phyloP scores from a whole-genome alignment of 176 grass and related monocot species.

The Oryza brachyantha region DNA sequence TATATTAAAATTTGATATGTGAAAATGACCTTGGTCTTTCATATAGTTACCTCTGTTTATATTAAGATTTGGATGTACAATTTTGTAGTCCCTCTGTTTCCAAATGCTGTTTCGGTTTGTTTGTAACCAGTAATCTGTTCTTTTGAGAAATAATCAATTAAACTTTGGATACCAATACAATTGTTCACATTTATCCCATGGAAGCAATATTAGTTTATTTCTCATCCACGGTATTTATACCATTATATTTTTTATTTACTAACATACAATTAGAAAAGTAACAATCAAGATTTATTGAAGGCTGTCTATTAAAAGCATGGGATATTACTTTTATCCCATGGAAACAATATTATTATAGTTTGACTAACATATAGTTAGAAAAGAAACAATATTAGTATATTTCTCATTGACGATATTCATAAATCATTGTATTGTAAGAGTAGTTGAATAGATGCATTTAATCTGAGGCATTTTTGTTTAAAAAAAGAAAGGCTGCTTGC shows the following conservation, averaged over 20 bases:
- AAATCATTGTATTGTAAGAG: neutral
- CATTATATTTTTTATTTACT: neutral
- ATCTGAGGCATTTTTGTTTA: neutral
- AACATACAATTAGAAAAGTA: neutral
- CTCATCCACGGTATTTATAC: neutral
- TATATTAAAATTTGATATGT: neutral
- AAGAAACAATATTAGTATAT: neutral
- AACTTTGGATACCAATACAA: neutral
- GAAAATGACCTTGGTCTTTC: no score
- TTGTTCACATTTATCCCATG: neutral
- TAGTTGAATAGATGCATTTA: neutral
- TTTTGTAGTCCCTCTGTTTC: neutral
- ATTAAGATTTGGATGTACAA: neutral
- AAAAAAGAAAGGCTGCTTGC: neutral
- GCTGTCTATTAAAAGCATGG: neutral
- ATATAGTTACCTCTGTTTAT: no score
- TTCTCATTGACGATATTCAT: neutral
- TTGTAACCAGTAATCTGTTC: neutral
- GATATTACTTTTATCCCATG: neutral
- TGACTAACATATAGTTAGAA: slow-evolving; percentile 22
- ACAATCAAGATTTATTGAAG: neutral
- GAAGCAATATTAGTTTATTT: neutral
- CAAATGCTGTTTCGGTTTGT: neutral
- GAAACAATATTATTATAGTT: no score
- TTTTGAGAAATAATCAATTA: no score